phyloP scores from a whole-genome alignment of 1,139 yeast species.

The Yamadazyma membranifaciens region DNA sequence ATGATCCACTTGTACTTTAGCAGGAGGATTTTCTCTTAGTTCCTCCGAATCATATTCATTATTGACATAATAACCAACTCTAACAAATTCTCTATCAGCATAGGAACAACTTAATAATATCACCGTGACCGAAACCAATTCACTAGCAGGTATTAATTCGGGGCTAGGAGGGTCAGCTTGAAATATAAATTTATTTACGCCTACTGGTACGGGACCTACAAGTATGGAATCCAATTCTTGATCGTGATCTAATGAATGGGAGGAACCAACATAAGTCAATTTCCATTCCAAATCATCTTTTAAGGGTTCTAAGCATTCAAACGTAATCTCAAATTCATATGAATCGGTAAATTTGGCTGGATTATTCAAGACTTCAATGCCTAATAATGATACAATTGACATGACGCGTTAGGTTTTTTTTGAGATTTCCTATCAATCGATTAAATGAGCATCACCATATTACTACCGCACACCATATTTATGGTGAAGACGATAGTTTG shows the following conservation, averaged over 20 bases:
- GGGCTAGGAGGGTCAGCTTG: conserved; percentile 97
- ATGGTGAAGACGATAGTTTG: too few relatives aligned
- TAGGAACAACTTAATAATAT: conserved; percentile 89
- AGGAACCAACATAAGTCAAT: conserved; percentile 92
- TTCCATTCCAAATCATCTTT: conserved; percentile 97
- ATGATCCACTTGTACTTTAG: conserved; percentile 89
- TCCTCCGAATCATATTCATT: conserved; percentile 95
- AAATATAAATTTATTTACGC: conserved; percentile 87
- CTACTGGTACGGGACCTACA: conserved; percentile 98
- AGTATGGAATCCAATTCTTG: conserved; percentile 93
- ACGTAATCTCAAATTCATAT: conserved; percentile 94
- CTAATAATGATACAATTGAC: conserved; percentile 93
- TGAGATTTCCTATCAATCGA: too few relatives aligned
- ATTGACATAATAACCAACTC: conserved; percentile 96
- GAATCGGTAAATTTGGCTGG: conserved; percentile 95
- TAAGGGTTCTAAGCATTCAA: conserved; percentile 91
- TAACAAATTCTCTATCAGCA: conserved; percentile 88
- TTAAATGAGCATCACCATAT: too few relatives aligned
- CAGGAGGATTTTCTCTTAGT: conserved; percentile 89
- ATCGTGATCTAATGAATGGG: conserved; percentile 90
- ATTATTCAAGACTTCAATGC: conserved; percentile 88
- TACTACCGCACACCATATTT: too few relatives aligned
- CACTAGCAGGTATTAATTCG: conserved; percentile 92
- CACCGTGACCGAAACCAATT: conserved; percentile 91
- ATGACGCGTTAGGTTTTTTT: conserved; percentile 29